phyloP scores from a whole-genome alignment of 73 alveolate genomes.

The Blepharisma stoltei region DNA sequence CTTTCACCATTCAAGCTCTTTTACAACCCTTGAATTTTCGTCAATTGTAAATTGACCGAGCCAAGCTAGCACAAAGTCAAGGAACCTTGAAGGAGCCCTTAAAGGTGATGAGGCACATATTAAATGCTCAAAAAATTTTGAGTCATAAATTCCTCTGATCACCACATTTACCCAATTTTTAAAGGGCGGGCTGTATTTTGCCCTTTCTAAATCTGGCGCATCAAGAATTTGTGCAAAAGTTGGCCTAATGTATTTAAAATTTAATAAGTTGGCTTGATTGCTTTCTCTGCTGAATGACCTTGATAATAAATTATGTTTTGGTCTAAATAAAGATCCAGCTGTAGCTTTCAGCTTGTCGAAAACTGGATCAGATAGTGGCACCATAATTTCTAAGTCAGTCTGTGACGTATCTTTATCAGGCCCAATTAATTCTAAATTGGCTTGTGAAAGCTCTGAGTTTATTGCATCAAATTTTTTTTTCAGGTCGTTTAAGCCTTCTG shows the following conservation, averaged over 20 bases:
- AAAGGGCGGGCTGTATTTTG: neutral
- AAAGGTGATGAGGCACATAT: conserved; percentile 38
- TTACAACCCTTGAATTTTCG: conserved; percentile 46
- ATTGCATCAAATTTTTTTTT: too few relatives aligned
- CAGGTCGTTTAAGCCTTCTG: too few relatives aligned
- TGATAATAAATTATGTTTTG: too few relatives aligned
- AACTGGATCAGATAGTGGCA: too few relatives aligned
- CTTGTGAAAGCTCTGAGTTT: too few relatives aligned
- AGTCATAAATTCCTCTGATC: conserved; percentile 73
- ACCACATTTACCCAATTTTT: neutral
- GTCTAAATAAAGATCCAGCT: too few relatives aligned
- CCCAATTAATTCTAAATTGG: too few relatives aligned
- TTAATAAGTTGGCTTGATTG: neutral
- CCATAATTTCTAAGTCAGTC: too few relatives aligned
- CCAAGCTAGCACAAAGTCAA: conserved; percentile 79
- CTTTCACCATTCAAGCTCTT: conserved; percentile 55
- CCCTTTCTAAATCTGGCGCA: neutral
- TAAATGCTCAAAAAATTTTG: conserved; percentile 70
- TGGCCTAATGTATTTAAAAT: neutral
- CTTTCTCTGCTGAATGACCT: too few relatives aligned
- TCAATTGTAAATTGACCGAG: conserved; percentile 61
- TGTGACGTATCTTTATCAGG: too few relatives aligned
- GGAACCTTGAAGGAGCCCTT: conserved; percentile 41
- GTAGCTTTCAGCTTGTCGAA: too few relatives aligned
- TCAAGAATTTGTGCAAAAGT: neutral